Conservation (phyloP, 1,139 yeast species). For the Maudiozyma humilis region DNA sequence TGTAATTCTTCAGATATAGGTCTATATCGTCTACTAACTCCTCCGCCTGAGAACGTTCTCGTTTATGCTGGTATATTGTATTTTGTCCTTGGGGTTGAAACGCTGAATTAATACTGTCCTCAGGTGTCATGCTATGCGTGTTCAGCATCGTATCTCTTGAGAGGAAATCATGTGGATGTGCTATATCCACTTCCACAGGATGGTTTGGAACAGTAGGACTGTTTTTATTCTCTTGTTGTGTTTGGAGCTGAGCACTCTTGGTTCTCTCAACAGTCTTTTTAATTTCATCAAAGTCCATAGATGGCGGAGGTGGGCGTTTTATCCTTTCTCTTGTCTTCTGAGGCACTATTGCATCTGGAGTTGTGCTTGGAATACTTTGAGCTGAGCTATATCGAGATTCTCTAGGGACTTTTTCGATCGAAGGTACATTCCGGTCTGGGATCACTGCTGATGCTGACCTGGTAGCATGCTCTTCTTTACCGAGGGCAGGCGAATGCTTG, state of each 20-base stretch:
- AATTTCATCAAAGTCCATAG: slow-evolving; percentile 9
- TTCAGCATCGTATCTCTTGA: background rate
- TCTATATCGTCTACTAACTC: slow-evolving; percentile 30
- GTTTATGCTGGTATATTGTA: slow-evolving; percentile 15
- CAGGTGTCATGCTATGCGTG: background rate
- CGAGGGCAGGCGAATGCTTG: background rate
- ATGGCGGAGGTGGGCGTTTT: slow-evolving; percentile 16
- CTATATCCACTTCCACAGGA: background rate
- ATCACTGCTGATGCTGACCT: background rate
- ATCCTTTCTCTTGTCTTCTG: slow-evolving; percentile 1
- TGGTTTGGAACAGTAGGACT: background rate
- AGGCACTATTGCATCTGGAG: background rate
- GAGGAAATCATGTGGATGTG: background rate
- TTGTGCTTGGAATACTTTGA: background rate
- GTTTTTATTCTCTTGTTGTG: background rate
- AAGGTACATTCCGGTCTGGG: background rate
- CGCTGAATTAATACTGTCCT: background rate
- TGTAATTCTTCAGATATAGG: slow-evolving; percentile 17
- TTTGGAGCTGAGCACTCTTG: background rate
- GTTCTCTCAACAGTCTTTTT: slow-evolving; percentile 2
- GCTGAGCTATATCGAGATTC: background rate
- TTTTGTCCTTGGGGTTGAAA: background rate
- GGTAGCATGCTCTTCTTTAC: background rate
- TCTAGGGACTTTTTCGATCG: background rate
- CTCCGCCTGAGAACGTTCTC: slow-evolving; percentile 30